phyloP scores from a whole-genome alignment of 768 basidiomycete species.

The Lactarius hatsudake region DNA sequence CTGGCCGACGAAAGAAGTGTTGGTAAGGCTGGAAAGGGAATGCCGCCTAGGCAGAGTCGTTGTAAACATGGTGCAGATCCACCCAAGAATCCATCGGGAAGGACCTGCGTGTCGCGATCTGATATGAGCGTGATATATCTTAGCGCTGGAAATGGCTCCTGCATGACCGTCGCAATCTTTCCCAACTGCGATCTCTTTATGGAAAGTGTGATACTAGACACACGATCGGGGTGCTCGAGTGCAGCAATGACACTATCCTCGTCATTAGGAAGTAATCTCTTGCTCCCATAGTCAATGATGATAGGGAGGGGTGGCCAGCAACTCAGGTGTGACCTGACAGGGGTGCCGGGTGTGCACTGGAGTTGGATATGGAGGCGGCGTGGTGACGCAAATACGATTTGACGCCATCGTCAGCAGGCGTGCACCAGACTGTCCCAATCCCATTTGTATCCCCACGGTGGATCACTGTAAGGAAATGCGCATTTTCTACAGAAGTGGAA shows the following conservation, averaged over 20 bases:
- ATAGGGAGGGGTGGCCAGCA: neutral
- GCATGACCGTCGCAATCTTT: neutral
- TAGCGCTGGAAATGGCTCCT: neutral
- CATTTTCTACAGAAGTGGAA: neutral
- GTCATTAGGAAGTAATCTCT: fast-evolving
- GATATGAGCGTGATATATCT: neutral
- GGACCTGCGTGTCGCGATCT: neutral
- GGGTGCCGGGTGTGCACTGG: neutral
- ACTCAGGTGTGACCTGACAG: neutral
- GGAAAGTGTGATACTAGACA: neutral
- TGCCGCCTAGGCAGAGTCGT: neutral
- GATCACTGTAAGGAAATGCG: no score
- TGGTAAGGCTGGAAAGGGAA: neutral
- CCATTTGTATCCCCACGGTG: neutral
- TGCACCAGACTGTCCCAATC: neutral
- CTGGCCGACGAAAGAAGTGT: neutral
- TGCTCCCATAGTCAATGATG: neutral
- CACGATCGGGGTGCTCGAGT: neutral
- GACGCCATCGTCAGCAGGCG: neutral
- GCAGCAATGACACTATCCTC: neutral
- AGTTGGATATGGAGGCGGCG: neutral
- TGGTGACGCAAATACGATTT: neutral
- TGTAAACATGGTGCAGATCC: neutral
- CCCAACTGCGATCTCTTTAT: neutral
- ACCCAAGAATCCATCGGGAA: neutral